These are phyloP conservation scores for Sarocladium strictum DNA, from an alignment of 2,329 filamentous ascomycete genomes.

Conservation along the genomic window DNA sequence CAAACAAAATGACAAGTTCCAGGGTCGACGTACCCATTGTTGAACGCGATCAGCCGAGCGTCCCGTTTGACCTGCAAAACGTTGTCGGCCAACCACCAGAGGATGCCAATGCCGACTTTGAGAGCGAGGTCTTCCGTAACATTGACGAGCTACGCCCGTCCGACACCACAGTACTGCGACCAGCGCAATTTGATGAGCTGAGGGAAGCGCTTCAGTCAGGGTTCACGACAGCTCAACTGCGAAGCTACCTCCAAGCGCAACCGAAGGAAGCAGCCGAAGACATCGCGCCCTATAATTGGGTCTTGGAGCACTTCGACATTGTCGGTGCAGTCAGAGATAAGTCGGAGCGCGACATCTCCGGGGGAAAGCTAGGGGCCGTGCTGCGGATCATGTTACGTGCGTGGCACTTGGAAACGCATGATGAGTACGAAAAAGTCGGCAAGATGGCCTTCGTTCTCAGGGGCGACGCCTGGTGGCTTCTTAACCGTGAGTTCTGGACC, in stretches of 20 bases:
- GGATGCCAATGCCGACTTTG: conserved; percentile 16
- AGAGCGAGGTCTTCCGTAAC: conserved; percentile 34
- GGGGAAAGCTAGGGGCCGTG: conserved; percentile 34
- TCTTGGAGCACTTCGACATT: conserved; percentile 1
- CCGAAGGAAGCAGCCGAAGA: conserved; percentile 8
- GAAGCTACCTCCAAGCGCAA: conserved; percentile 29
- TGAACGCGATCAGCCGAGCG: conserved; percentile 13
- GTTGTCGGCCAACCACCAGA: conserved; percentile 15
- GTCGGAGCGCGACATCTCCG: not conserved
- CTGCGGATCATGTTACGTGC: conserved; percentile 39
- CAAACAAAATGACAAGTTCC: conserved; percentile 21
- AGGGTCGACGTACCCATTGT: conserved; percentile 13
- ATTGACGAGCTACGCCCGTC: conserved; percentile 43
- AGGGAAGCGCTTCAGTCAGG: conserved; percentile 31
- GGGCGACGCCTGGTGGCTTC: conserved; percentile 34
- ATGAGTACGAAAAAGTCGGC: conserved; percentile 38
- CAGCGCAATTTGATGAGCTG: conserved; percentile 36
- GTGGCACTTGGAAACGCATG: conserved; percentile 45
- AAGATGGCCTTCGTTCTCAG: conserved; percentile 31
- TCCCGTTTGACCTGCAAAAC: not conserved
- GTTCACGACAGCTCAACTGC: conserved; percentile 42
- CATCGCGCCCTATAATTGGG: not conserved
- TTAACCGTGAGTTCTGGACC: conserved; percentile 35
- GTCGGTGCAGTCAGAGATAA: not conserved
- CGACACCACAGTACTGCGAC: conserved; percentile 29